Evolutionary conservation across 164 flowering plant species (phyloP), one percentile per base, ranked within the genome.

Genomic region (Paratinospora sagittata): DNA sequence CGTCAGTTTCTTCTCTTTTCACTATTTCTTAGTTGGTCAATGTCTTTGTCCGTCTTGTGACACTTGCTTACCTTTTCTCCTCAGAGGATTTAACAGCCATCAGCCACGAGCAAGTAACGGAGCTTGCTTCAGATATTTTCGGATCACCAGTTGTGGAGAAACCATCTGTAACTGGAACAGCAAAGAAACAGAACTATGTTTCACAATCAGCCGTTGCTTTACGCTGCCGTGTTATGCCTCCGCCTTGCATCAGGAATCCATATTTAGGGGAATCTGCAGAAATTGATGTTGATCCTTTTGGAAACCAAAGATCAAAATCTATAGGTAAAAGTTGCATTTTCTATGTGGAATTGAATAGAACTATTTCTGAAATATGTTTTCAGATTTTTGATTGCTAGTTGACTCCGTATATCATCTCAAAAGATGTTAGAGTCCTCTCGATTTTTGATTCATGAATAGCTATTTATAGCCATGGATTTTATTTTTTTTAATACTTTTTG

Each of bases 161-260:
- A 70, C 8, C 75, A 34, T 43, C 64, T 36, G 76, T 17, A 41
- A 43, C n/a, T 70, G 83, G 73, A 71, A 58, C 72, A 19, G 74
- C 72, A 67, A 85, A 75, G 81, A 80, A 63, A 63, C 81, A 74
- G 30, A 81, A 72, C 73, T 90, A 87, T 81, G 92, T 95, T 63
- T 83, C 97, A 67, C 96, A 84, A 69, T 87, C 97, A 72, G 99
- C 97, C 0, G 85, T 95, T 74, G 96, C 97, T 73, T 83, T 95
- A 70, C 90, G 97, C 57, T 92, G 89, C 67, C 87, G 90, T 36
- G 97, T 88, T 37, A 85, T 89, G 89, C 97, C 99, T 67, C 99
- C 99, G 61, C 91, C 93, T 66, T 95, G 99, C 81, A 77, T 95
- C 57, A 85, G 76, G 76, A 95, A 95, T 72, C 98, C 97, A 24